phyloP scores from a whole-genome alignment of 139 green algal genomes.

The Trebouxia sp. region DNA sequence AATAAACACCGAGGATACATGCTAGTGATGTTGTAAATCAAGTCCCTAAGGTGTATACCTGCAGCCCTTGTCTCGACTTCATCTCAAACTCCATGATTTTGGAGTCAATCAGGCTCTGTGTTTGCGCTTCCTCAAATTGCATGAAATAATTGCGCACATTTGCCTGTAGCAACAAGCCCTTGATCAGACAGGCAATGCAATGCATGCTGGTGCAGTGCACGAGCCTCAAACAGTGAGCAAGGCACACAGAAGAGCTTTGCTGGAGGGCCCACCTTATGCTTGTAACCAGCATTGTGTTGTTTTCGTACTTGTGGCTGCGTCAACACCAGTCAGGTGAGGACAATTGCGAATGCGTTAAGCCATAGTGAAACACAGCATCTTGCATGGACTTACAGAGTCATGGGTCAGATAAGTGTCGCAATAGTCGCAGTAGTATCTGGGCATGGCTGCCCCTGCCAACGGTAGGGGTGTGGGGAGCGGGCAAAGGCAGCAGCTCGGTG shows the following conservation, averaged over 20 bases:
- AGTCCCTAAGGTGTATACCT: background rate
- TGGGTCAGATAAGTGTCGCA: constrained; percentile 94
- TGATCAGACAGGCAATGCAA: background rate
- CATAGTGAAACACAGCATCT: too few relatives aligned
- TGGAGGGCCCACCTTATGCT: constrained; percentile 81
- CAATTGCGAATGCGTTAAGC: too few relatives aligned
- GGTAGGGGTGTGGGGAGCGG: too few relatives aligned
- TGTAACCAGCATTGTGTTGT: constrained; percentile 95
- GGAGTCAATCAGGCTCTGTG: constrained; percentile 42
- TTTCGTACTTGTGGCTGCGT: constrained; percentile 88
- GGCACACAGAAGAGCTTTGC: too few relatives aligned
- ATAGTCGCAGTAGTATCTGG: constrained; percentile 63
- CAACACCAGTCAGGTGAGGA: too few relatives aligned
- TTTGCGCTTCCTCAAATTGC: constrained; percentile 76
- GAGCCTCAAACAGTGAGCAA: too few relatives aligned
- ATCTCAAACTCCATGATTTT: constrained; percentile 44
- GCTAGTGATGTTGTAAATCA: background rate
- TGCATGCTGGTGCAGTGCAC: background rate
- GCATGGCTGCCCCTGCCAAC: too few relatives aligned
- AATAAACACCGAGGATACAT: too few relatives aligned
- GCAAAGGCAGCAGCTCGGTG: too few relatives aligned
- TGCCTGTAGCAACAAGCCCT: constrained; percentile 51
- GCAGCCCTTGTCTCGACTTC: constrained; percentile 11
- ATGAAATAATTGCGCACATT: constrained; percentile 95
- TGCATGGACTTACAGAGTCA: constrained; percentile 78